phyloP scores from a whole-genome alignment of 225 moss, liverwort and hornwort species.

The Ulota crispa region DNA sequence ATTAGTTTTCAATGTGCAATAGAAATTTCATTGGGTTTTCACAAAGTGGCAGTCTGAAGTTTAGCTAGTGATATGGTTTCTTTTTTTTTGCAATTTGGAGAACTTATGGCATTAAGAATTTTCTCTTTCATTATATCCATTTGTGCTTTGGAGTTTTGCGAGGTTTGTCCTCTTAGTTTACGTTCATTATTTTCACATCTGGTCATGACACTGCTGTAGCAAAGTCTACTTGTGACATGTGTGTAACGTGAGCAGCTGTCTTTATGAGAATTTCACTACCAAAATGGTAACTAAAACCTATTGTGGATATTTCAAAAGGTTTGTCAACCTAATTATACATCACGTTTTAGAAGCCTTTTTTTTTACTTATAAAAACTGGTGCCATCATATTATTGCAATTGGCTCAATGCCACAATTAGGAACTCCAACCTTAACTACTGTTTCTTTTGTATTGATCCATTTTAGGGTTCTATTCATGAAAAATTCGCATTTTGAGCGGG shows the following conservation, averaged over 20 bases:
- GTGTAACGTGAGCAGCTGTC: not conserved
- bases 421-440: not conserved
- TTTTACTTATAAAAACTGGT: no score
- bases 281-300: no score
- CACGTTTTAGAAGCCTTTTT: no score
- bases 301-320: no score
- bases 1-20: not conserved
- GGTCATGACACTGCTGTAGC: no score
- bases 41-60: not conserved
- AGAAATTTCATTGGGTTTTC: not conserved
- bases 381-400: no score
- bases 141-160: not conserved
- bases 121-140: not conserved
- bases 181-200: not conserved
- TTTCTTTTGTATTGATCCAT: not conserved
- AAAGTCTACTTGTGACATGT: no score
- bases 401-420: no score
- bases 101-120: not conserved
- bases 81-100: not conserved
- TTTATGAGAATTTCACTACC: not conserved
- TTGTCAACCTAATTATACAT: no score
- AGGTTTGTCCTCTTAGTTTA: not conserved
- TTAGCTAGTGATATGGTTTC: not conserved
- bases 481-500: not conserved
- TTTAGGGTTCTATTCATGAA: not conserved